Percentiles rank a stretch among this genome's conserved stretches.
Conservation (phyloP, 495 filamentous ascomycete genomes). For the Podospora australis region DNA sequence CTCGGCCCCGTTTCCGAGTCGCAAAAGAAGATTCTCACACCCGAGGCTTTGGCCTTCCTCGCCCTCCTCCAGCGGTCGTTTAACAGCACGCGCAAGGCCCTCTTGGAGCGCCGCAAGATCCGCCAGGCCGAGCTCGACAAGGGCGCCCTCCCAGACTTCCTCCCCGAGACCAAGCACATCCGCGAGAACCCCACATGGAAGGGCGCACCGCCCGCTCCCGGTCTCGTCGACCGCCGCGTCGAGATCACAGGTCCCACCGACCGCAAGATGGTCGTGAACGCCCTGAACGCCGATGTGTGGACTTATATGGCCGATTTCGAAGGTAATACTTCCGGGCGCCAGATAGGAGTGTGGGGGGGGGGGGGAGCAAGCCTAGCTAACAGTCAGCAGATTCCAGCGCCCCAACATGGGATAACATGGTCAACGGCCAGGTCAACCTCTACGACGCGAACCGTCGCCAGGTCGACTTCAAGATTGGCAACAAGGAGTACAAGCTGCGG, state of each 20-base stretch:
- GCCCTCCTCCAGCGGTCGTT: slow-evolving; percentile 92
- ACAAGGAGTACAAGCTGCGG: slow-evolving; percentile 95
- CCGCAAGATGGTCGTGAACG: slow-evolving; percentile 99
- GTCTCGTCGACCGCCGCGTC: slow-evolving; percentile 89
- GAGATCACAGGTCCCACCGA: slow-evolving; percentile 99
- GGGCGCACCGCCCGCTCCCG: slow-evolving; percentile 88
- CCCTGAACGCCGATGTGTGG: slow-evolving; percentile 94
- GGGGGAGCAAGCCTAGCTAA: neutral
- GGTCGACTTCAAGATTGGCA: slow-evolving; percentile 92
- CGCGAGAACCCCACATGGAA: slow-evolving; percentile 92
- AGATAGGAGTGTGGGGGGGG: neutral
- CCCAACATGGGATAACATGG: slow-evolving; percentile 99
- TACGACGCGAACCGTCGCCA: slow-evolving; percentile 94
- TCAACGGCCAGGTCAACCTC: slow-evolving; percentile 96
- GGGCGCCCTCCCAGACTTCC: slow-evolving; percentile 86
- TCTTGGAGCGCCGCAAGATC: slow-evolving; percentile 76
- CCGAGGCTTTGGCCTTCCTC: slow-evolving; percentile 85
- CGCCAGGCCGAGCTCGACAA: slow-evolving; percentile 95
- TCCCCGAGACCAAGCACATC: slow-evolving; percentile 93
- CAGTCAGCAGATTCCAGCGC: slow-evolving; percentile 73
- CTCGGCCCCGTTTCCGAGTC: slow-evolving; percentile 69
- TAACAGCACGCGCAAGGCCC: slow-evolving; percentile 80
- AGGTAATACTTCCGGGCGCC: slow-evolving; percentile 46
- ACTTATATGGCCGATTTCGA: slow-evolving; percentile 99
- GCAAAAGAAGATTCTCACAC: slow-evolving; percentile 84